Percentiles rank a stretch among this genome's conserved stretches.
Evolutionary conservation across 306 rosid genomes (phyloP).

Genomic region (Trichosanthes cucumerina): DNA sequence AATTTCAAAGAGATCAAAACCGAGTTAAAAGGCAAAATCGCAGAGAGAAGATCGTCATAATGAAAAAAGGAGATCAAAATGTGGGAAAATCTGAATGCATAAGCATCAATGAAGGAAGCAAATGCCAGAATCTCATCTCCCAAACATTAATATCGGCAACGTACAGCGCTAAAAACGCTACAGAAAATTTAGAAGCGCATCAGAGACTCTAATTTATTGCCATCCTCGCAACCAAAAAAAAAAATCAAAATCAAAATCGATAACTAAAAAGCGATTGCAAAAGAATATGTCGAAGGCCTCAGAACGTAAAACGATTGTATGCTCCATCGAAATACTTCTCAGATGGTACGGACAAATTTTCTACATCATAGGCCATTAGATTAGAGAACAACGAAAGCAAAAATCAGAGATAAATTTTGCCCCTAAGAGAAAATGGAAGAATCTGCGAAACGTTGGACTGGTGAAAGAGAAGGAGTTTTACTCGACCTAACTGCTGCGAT

Average conservation of each 20-base stretch:
- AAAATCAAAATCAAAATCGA: not conserved
- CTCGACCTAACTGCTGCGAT: too few relatives aligned
- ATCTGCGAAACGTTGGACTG: not conserved
- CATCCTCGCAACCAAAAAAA: not conserved
- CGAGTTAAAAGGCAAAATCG: not conserved
- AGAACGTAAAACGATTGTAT: not conserved
- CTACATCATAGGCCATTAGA: not conserved
- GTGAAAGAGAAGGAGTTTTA: not conserved
- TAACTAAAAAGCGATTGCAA: not conserved
- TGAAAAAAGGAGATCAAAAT: not conserved
- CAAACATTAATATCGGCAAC: slow-evolving; percentile 51
- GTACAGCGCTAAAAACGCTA: slow-evolving; percentile 82
- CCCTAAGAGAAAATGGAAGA: not conserved
- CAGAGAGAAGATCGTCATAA: not conserved
- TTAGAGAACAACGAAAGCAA: not conserved
- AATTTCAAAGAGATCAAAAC: too few relatives aligned
- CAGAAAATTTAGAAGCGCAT: slow-evolving; percentile 21
- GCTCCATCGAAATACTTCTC: slow-evolving; percentile 3
- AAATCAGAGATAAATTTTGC: fast-evolving
- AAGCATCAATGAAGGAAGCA: slow-evolving; percentile 21
- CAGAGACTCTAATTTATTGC: slow-evolving; percentile 99
- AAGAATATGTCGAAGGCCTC: not conserved
- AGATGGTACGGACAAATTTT: slow-evolving; percentile 10
- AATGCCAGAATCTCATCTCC: slow-evolving; percentile 65
- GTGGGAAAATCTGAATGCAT: slow-evolving; percentile 62